Base-by-base conservation (phyloP, 306 rosid genomes). In the Dalbergia oliveri region DNA sequence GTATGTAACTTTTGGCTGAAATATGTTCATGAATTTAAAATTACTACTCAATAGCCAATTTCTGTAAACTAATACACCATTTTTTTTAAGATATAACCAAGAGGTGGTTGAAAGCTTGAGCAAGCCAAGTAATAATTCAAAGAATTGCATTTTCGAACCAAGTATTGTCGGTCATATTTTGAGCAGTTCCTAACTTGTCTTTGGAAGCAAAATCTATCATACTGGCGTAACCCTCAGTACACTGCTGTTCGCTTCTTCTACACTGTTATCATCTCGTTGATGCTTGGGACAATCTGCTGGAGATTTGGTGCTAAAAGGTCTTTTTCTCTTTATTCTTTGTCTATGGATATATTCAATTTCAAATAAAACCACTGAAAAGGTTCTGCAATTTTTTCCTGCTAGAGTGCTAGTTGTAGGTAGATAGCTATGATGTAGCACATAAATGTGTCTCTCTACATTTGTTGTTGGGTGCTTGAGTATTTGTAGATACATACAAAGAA, bases 201-300 rank as follows among this genome's bases (percentile, higher is more conserved):
- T 15, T 92, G 98, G 98, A 94, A 94, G 92, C 98, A 94, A 86
- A 91, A 94, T 83, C 85, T 94, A 79, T 94, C 94, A 64, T 94
- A 94, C 81, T 94, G 98, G 98, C 89, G 98, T 76, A 92, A 92
- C 64, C 98, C 98, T 5, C 98, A 94, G 71, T 94, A 94, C 71
- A 91, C 98, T 60, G 98, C 97, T 64, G 98, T 94, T 81, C 97
- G 97, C 74, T 94, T 91, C 90, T 89, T 94, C 71, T 94, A 94
- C 84, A 94, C 98, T 18, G 85, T 92, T 78, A 92, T 92, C 75
- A 94, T 94, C 88, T 92, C 98, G 35, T 77, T 92, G 84, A 94
- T 94, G 97, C 89, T 94, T 21, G 98, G 98, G 84, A 86, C 97
- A 18, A 94, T 94, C 80, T 94, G 97, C 84, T 94, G 98, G 98